These are phyloP conservation scores for Xerocomus minutiporus DNA, from an alignment of 1,284 basidiomycete species.

Conservation along the genomic window DNA sequence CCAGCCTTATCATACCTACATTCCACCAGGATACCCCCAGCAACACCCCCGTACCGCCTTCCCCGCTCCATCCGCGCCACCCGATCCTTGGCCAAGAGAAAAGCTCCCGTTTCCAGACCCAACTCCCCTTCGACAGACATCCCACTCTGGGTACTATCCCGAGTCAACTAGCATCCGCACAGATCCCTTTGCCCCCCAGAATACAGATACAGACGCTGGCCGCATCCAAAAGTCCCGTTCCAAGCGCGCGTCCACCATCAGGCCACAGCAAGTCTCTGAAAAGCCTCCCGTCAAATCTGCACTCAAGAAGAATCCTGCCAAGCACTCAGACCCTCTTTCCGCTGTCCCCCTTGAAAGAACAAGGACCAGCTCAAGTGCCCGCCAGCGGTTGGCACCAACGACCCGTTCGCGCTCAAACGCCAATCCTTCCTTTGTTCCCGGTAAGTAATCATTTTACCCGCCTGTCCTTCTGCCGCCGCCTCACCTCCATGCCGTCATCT, in stretches of 20 bases:
- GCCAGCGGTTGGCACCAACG: slow-evolving; percentile 30
- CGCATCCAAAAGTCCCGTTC: slow-evolving; percentile 22
- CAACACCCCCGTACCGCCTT: slow-evolving; percentile 16
- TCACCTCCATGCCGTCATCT: slow-evolving; percentile 15
- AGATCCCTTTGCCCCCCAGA: slow-evolving; percentile 25
- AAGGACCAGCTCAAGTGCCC: slow-evolving; percentile 32
- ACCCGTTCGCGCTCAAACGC: slow-evolving; percentile 33
- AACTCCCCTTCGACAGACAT: slow-evolving; percentile 10
- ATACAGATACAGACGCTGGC: slow-evolving; percentile 17
- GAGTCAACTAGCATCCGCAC: too few relatives aligned
- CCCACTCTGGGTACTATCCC: slow-evolving; percentile 13
- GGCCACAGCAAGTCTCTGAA: slow-evolving; percentile 20
- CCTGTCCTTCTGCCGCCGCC: slow-evolving; percentile 11
- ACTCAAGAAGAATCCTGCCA: slow-evolving; percentile 44
- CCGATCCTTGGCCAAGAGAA: slow-evolving; percentile 28
- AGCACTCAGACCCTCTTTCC: slow-evolving; percentile 24
- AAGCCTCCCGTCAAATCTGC: slow-evolving; percentile 51
- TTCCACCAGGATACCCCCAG: slow-evolving; percentile 30
- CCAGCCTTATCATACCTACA: slow-evolving; percentile 34
- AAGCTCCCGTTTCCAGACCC: slow-evolving; percentile 20
- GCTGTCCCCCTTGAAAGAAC: slow-evolving; percentile 28
- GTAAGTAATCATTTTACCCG: slow-evolving; percentile 16
- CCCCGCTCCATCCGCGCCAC: slow-evolving; percentile 13
- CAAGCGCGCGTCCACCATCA: slow-evolving; percentile 24
- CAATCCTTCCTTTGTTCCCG: slow-evolving; percentile 32